phyloP scores from a whole-genome alignment of 495 filamentous ascomycete species.

The Alectoria sarmentosa region DNA sequence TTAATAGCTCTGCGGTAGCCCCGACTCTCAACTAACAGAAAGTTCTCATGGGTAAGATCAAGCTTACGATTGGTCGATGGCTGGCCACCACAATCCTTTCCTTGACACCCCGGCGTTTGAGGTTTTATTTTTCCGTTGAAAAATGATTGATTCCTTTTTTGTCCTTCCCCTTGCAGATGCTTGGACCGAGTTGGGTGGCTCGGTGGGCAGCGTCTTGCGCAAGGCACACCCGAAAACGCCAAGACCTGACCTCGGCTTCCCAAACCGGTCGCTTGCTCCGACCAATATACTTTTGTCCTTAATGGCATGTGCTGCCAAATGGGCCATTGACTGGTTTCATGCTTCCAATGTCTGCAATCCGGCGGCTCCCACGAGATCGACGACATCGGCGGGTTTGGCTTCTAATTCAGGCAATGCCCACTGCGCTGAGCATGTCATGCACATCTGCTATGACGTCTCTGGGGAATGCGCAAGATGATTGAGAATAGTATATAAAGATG shows the following conservation, averaged over 20 bases:
- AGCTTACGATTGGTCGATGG: not conserved
- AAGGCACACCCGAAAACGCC: not conserved
- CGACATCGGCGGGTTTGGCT: not conserved
- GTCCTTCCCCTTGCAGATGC: not conserved
- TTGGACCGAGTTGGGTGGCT: too few species aligned
- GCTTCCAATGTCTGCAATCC: not conserved
- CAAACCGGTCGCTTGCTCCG: slow-evolving; percentile 4
- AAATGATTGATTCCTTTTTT: not conserved
- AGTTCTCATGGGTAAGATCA: not conserved
- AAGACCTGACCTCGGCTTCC: too few species aligned
- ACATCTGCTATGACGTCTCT: slow-evolving; percentile 3
- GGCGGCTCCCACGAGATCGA: not conserved
- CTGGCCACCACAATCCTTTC: not conserved
- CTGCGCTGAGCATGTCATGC: not conserved
- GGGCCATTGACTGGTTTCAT: slow-evolving; percentile 11
- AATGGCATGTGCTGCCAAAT: not conserved
- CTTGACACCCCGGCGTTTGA: not conserved
- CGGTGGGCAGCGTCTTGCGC: too few species aligned
- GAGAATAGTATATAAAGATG: not conserved
- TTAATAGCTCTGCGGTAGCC: not conserved
- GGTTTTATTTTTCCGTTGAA: not conserved
- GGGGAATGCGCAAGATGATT: not conserved
- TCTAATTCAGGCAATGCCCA: slow-evolving; percentile 7
- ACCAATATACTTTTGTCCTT: not conserved
- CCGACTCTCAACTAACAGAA: not conserved